A percentile compares a stretch with the other conserved stretches of the same genome.
These are phyloP conservation scores for Papiliotrema fonsecae DNA, from an alignment of 1,284 basidiomycete genomes.

Conservation along the genomic window DNA sequence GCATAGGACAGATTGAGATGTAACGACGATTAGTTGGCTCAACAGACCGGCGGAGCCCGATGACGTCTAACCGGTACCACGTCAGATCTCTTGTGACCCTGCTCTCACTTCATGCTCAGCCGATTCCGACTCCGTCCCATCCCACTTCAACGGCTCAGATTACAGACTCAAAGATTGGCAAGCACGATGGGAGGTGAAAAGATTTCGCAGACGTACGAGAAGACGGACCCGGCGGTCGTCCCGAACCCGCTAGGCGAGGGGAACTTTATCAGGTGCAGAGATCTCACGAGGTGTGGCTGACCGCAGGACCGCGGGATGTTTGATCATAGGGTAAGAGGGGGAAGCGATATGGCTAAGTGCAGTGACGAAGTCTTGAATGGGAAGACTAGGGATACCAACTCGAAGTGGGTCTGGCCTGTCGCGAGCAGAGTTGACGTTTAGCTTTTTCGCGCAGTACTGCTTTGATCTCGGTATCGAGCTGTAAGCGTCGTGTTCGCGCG, in stretches of 20 bases:
- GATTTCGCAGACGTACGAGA: not conserved
- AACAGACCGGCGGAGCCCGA: no score
- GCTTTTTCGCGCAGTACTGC: slow-evolving; percentile 77
- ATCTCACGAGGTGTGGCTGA: not conserved
- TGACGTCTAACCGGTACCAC: no score
- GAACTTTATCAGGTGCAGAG: slow-evolving; percentile 55
- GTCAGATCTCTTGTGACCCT: no score
- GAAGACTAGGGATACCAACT: slow-evolving; percentile 69
- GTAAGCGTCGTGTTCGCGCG: slow-evolving; percentile 50
- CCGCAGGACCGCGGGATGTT: slow-evolving; percentile 43
- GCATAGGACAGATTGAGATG: no score
- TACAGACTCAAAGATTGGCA: not conserved
- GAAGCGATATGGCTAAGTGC: not conserved
- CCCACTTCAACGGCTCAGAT: not conserved
- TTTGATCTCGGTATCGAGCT: slow-evolving; percentile 82
- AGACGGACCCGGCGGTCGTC: slow-evolving; percentile 30
- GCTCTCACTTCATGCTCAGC: no score
- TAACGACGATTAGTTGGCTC: no score
- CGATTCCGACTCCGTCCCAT: no score
- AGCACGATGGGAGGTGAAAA: not conserved
- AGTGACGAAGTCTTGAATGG: slow-evolving; percentile 52
- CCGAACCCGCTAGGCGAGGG: slow-evolving; percentile 63
- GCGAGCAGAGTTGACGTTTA: slow-evolving; percentile 19
- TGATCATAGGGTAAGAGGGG: slow-evolving; percentile 35
- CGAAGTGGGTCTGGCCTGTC: slow-evolving; percentile 37